Evolutionary conservation across 768 basidiomycete genomes (phyloP), one percentile per base, ranked within the genome.

Genomic region (Fomitopsis serialis): DNA sequence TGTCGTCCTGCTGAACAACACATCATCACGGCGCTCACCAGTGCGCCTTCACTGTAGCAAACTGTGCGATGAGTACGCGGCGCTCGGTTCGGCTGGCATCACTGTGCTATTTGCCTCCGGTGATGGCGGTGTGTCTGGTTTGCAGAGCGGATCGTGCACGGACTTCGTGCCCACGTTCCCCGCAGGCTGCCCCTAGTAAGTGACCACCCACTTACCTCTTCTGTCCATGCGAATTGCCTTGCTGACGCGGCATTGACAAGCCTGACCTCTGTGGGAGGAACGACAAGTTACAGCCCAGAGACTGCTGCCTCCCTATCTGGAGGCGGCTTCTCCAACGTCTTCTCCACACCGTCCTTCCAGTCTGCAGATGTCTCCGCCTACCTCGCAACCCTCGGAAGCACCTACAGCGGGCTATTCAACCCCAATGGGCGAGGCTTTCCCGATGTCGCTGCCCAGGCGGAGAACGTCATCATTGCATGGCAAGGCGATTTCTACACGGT

Each of bases 291-390:
- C 42, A 67, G 25, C 7, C 58, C 83, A 0, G 86, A 89, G 62
- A 70, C 71, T 19, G 80, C 79, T 0, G 78, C 74, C 0, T 60
- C 49, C 53, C 82, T 85, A 68, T 85, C 84, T 13, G 81, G 84
- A 1, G 87, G 87, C 43, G 86, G 87, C 3, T 89, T 88, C 70
- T 87, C 85, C 61, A 73, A 84, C 57, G 51, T 81, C 79, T 85
- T 80, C 63, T 0, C 55, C 21, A 73, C 74, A 19, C 85, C 84
- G 3, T 4, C 37, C 0, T 86, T 83, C 60, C 85, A 88, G 59
- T 49, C 75, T 1, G n/a, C 34, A 3, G 75, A 67, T 12, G 79
- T 85, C 2, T 27, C 53, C 0, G 52, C 58, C 2, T 87, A 73
- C 64, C 68, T 87, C 32, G 47, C 65, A 13, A 64, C 58, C 1